Evolutionary conservation across 1,284 basidiomycete species (phyloP).

Genomic region (Omphalotus olearius): DNA sequence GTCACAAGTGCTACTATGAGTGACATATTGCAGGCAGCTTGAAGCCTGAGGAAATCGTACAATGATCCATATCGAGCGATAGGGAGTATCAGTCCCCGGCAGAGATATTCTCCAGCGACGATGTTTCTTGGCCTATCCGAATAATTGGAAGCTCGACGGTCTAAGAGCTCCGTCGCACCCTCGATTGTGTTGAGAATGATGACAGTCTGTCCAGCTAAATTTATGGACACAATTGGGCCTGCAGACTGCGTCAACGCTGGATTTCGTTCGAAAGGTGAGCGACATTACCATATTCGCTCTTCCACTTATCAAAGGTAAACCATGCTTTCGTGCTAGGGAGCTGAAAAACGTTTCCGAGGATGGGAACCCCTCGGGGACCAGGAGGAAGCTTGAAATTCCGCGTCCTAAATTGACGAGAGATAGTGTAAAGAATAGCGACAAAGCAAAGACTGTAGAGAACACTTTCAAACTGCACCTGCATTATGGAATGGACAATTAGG

Average conservation of each 20-base stretch:
- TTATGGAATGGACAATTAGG: too few relatives aligned
- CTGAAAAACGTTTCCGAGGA: slow-evolving; percentile 14
- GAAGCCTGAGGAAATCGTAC: neutral
- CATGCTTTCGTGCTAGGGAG: neutral
- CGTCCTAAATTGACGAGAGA: too few relatives aligned
- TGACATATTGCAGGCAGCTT: neutral
- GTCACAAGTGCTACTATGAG: neutral
- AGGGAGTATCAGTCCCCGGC: neutral
- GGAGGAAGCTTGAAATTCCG: slow-evolving; percentile 6
- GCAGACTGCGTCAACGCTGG: neutral
- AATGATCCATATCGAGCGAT: slow-evolving; percentile 1
- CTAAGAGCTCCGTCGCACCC: slow-evolving; percentile 12
- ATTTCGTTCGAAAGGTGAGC: neutral
- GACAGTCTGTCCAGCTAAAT: slow-evolving; percentile 8
- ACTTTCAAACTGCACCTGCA: too few relatives aligned
- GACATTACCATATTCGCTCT: slow-evolving; percentile 4
- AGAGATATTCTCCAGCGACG: slow-evolving; percentile 7
- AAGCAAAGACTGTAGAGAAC: too few relatives aligned
- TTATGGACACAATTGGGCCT: slow-evolving; percentile 11
- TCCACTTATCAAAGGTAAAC: slow-evolving; percentile 2
- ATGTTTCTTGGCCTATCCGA: slow-evolving; percentile 7
- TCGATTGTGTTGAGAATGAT: slow-evolving; percentile 11
- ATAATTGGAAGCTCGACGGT: slow-evolving; percentile 12
- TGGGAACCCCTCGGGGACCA: slow-evolving; percentile 10
- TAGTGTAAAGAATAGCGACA: too few relatives aligned